phyloP scores from a whole-genome alignment of 352 stramenopile genomes.

The Phytophthora melonis region DNA sequence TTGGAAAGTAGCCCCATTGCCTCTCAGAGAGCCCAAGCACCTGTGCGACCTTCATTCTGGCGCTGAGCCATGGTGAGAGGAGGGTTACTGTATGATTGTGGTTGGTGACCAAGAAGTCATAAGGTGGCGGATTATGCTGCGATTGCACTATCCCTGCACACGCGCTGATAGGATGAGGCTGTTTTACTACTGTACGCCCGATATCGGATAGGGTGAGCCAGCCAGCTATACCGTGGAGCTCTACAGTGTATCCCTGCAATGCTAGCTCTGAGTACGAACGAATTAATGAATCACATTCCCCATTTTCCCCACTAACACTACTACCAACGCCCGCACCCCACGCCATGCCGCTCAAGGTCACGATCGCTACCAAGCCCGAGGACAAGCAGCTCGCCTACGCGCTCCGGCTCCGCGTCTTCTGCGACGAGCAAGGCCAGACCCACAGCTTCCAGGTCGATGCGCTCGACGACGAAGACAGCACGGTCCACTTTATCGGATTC shows the following conservation, averaged over 20 bases:
- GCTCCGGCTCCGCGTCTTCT: conserved; percentile 7
- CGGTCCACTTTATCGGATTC: conserved; percentile 14
- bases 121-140: not conserved
- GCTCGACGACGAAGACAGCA: conserved; percentile 8
- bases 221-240: conserved; percentile 1
- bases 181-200: not conserved
- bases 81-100: too few species aligned
- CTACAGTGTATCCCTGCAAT: not conserved
- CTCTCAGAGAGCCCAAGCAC: not conserved
- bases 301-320: not conserved
- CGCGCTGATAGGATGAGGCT: conserved; percentile 9
- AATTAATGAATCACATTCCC: not conserved
- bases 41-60: not conserved
- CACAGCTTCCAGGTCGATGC: conserved; percentile 8
- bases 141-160: conserved; percentile 6
- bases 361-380: not conserved
- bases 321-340: too few species aligned
- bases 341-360: conserved; percentile 7
- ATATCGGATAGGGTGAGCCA: conserved; percentile 10
- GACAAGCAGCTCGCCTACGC: conserved; percentile 14
- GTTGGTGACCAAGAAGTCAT: not conserved
- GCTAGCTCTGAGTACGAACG: not conserved
- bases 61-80: not conserved
- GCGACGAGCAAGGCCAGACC: conserved; percentile 11
- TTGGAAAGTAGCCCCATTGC: too few species aligned